These are phyloP conservation scores for Monosporascus sp. DNA, from an alignment of 2,329 filamentous ascomycete genomes.

Conservation along the genomic window DNA sequence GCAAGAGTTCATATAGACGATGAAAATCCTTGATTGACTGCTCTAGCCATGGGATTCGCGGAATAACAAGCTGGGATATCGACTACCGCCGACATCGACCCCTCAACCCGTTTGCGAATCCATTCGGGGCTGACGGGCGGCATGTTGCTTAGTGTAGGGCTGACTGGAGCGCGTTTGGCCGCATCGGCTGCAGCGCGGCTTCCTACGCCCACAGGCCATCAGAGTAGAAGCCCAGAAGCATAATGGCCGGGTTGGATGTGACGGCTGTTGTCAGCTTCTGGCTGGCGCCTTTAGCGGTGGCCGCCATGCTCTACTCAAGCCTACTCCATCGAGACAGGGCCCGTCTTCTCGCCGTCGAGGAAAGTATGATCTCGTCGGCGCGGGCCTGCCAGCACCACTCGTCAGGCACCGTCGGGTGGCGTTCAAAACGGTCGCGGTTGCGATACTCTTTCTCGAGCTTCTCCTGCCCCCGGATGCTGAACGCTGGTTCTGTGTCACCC, in stretches of 20 bases:
- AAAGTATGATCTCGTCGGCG: conserved; percentile 26
- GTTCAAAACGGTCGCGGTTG: conserved; percentile 19
- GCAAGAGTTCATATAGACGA: too few relatives aligned
- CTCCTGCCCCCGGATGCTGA: conserved; percentile 12
- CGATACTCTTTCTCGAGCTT: conserved; percentile 15
- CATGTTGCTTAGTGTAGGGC: conserved; percentile 20
- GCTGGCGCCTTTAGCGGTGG: not conserved
- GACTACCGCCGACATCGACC: conserved; percentile 20
- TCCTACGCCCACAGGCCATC: conserved; percentile 8
- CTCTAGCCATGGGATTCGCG: too few relatives aligned
- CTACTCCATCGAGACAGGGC: conserved; percentile 25
- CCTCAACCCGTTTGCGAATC: conserved; percentile 29
- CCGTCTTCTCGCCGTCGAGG: conserved; percentile 25
- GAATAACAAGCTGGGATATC: too few relatives aligned
- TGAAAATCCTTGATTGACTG: too few relatives aligned
- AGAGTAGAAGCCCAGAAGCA: conserved; percentile 25
- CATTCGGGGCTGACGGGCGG: conserved; percentile 22
- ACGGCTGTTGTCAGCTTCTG: conserved; percentile 8
- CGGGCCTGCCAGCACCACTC: conserved; percentile 22
- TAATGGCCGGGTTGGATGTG: conserved; percentile 23
- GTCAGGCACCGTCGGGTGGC: conserved; percentile 17
- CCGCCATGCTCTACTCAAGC: conserved; percentile 6
- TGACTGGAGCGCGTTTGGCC: conserved; percentile 16
- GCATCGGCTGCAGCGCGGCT: conserved; percentile 5
- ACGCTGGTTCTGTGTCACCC: conserved; percentile 10